Base-by-base conservation (phyloP, 139 green algal species). In the Chlorella sp. region DNA sequence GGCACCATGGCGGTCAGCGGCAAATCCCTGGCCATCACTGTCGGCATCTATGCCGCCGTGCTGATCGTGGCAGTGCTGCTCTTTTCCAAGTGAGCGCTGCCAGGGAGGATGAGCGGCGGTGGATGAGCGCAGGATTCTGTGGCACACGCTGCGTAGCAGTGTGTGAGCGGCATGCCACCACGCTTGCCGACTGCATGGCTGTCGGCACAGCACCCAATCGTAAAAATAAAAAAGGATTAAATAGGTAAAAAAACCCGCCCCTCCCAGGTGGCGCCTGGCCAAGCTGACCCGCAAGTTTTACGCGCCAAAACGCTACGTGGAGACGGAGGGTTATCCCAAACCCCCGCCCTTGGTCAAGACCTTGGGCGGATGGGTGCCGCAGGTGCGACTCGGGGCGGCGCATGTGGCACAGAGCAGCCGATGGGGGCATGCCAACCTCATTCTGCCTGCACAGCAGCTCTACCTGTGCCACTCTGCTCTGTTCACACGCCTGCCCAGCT, bases 261-360 rank as follows among this genome's bases (percentile, higher is more conserved):
- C 54, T 2, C 32, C 48, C 81, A 82, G 82, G 22, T 85, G 68
- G 68, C 85, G 85, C 34, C 46, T 20, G 38, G 28, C 22, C 28
- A 36, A 40, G 22, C 22, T 88, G 48, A 85, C 85, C 28, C 73
- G 43, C 41, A 85, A 82, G 54, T 88, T 86, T 54, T 88, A 74
- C 34, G 68, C 77, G 11, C 85, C 85, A 16, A 88, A 88, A 28
- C 36, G 51, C 1, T 85, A 64, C 44, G 28, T 76, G 40, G 30
- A 34, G 51, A 60, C 51, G 14, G 70, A 54, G 22, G 36, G n/a
- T 1, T n/a, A 62, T 17, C 38, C 11, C 26, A 48, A 38, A 24
- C 58, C 48, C 3, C 77, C 77, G 28, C 58, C 46, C 2, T 28
- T 48, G 11, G 30, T 34, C 26, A 73, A 60, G 7, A 32, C 40